Evolutionary conservation across 441 rosid genomes (phyloP), one percentile per base, ranked within the genome.

Genomic region (Dalechampia spathulata): DNA sequence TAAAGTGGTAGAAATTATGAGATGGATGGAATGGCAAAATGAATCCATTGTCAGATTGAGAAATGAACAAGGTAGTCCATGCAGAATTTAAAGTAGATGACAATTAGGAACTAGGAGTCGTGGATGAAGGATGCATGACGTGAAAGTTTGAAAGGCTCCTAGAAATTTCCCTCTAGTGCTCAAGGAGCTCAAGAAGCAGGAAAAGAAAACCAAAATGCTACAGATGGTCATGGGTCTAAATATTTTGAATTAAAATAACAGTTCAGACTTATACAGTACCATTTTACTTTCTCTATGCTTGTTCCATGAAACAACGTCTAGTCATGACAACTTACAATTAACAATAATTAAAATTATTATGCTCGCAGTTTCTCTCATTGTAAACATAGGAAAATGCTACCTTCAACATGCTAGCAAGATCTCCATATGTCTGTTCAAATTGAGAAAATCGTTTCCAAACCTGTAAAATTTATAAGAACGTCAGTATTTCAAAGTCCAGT

Each of bases 391-490:
- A 37, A 38, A 58, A 58, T 55, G 58, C 46, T 73, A 92, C 99
- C 99, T 92, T 92, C 74, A 89, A 72, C 77, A 80, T 79, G 76
- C 97, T 85, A 67, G 89, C 78, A 49, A 92, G 84, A 76, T 92
- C 99, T 38, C 99, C 99, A 77, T 85, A 89, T 56, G 91, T 85
- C 77, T 85, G 90, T 78, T 92, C 97, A 69, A 92, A 92, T 57
- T 80, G 85, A 62, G 73, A 62, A 62, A 85, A 92, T 42, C 83
- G 80, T 69, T 86, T 83, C 99, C 99, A 92, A 46, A 92, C 83
- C 99, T 89, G 79, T 61, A 55, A 66, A 77, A 58, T 45, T 52
- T 52, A 46, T 14, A n/a, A n/a, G n/a, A n/a, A n/a, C n/a, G n/a
- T n/a, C n/a, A n/a, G n/a, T n/a, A n/a, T n/a, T n/a, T n/a, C n/a